A percentile compares a stretch with the other conserved stretches of the same genome.
These are phyloP conservation scores for Euphorbia schlechtendalii DNA, from an alignment of 441 rosid genomes.

Conservation along the genomic window DNA sequence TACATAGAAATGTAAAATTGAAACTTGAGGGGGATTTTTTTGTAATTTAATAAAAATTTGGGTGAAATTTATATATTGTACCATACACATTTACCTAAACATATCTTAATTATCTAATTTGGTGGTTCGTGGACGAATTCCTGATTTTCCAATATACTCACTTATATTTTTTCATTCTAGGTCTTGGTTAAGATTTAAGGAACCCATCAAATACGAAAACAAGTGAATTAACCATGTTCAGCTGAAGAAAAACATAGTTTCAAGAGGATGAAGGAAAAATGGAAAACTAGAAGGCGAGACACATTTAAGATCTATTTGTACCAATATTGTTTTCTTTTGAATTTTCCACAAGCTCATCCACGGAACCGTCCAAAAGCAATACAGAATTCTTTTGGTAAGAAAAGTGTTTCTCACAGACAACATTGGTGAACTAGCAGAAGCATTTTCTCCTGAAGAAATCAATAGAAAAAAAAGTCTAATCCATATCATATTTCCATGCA, in stretches of 20 bases:
- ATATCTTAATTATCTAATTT: too few relatives aligned
- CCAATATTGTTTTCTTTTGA: slow-evolving; percentile 20
- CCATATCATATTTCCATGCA: neutral
- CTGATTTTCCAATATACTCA: too few relatives aligned
- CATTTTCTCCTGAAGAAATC: slow-evolving; percentile 57
- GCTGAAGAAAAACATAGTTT: neutral
- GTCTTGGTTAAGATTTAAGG: neutral
- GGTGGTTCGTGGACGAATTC: too few relatives aligned
- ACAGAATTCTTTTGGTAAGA: slow-evolving; percentile 18
- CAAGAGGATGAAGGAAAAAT: neutral
- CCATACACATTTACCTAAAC: too few relatives aligned
- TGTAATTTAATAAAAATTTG: too few relatives aligned
- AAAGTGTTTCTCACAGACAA: slow-evolving; percentile 29
- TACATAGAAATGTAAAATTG: too few relatives aligned
- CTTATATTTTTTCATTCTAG: too few relatives aligned
- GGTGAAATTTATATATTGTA: too few relatives aligned
- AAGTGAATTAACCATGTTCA: too few relatives aligned
- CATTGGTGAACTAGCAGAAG: slow-evolving; percentile 36
- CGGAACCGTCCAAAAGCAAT: slow-evolving; percentile 16
- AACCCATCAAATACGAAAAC: neutral
- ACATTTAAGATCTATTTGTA: slow-evolving; percentile 18
- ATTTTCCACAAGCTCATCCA: slow-evolving; percentile 10
- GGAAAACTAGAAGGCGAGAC: slow-evolving; percentile 2
- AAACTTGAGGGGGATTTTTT: too few relatives aligned
- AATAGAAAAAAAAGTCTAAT: slow-evolving; percentile 1